Conservation (phyloP, 192 early-diverging fungal genomes). For the Funneliformis mosseae region DNA sequence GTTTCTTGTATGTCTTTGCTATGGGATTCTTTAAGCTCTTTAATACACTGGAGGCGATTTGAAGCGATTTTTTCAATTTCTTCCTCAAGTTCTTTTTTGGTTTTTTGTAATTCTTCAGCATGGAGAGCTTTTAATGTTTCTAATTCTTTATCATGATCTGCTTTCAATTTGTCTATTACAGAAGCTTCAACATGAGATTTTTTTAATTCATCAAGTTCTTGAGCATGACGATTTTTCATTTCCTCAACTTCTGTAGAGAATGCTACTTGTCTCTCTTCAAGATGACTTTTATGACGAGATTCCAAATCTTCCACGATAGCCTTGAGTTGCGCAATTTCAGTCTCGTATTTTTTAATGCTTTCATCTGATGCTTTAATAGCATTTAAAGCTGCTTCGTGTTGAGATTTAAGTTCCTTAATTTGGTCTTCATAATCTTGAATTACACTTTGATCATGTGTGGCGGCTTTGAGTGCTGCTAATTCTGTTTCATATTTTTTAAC, state of each 20-base stretch:
- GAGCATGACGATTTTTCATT: slow-evolving; percentile 7
- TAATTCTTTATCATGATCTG: not conserved
- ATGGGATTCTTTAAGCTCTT: slow-evolving; percentile 5
- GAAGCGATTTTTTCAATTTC: not conserved
- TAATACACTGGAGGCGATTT: not conserved
- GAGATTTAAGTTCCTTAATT: slow-evolving; percentile 1
- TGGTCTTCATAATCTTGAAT: no score
- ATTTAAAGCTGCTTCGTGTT: not conserved
- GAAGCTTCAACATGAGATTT: not conserved
- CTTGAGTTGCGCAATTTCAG: not conserved
- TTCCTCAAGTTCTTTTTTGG: not conserved
- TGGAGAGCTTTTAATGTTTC: not conserved
- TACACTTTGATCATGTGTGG: not conserved
- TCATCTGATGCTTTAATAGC: no score
- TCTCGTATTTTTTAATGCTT: no score
- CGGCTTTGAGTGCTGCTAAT: slow-evolving; percentile 9
- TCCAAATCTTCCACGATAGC: no score
- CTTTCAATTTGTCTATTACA: not conserved
- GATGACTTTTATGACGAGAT: no score
- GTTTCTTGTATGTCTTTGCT: slow-evolving; percentile 18
- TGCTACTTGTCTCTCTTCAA: no score
- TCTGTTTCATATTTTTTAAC: not conserved
- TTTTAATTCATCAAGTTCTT: not conserved
- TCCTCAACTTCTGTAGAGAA: not conserved
- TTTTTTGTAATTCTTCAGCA: slow-evolving; percentile 9